These are phyloP conservation scores for Fagopyrum tataricum DNA, from an alignment of 148 eudicot genomes.

Conservation along the genomic window DNA sequence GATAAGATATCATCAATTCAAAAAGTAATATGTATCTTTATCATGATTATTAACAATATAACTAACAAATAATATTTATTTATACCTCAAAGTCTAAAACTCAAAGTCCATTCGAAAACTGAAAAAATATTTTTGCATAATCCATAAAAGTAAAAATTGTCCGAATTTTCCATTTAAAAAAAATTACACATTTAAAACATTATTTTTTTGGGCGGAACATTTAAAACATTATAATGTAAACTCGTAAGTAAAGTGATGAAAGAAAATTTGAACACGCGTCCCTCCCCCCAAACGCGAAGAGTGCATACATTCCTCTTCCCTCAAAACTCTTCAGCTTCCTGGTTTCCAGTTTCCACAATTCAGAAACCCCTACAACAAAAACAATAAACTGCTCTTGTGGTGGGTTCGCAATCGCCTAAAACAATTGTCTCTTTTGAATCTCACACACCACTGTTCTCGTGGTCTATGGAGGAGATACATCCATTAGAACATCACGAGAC, in stretches of 20 bases:
- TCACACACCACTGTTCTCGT: not conserved
- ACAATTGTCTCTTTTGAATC: not conserved
- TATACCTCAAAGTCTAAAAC: no score
- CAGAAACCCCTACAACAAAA: not conserved
- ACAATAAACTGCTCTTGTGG: not conserved
- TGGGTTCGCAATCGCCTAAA: not conserved
- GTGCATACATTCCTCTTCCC: not conserved
- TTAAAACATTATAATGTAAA: no score
- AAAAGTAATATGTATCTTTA: no score
- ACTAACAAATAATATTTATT: no score
- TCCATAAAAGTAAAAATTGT: no score
- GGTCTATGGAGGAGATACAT: conserved; percentile 19
- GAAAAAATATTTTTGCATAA: no score
- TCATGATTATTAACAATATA: no score
- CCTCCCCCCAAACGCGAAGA: not conserved
- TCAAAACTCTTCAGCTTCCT: not conserved
- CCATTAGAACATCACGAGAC: conserved; percentile 18
- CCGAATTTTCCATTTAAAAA: no score
- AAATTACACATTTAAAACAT: no score
- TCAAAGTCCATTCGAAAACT: no score
- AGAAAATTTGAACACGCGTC: conserved; percentile 12
- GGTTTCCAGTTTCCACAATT: not conserved
- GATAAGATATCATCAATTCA: no score
- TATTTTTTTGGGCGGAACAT: no score
- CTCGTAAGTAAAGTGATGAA: not conserved